Conservation (phyloP, 768 basidiomycete species). For the Boletus subparvulus region DNA sequence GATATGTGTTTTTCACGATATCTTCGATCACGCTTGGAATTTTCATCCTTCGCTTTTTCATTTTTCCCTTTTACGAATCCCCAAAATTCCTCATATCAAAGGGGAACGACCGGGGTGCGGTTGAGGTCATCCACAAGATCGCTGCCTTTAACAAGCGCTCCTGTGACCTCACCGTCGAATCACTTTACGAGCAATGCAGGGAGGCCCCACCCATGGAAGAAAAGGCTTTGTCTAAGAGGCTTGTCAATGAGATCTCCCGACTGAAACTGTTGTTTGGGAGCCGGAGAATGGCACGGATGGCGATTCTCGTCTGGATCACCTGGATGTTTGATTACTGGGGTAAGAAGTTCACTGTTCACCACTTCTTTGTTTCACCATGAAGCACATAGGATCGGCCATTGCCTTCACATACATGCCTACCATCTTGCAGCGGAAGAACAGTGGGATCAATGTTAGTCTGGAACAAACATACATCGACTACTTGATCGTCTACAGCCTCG, state of each 20-base stretch:
- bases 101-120: slow-evolving; percentile 13
- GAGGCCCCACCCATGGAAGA: neutral
- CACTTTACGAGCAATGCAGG: slow-evolving; percentile 6
- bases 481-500: slow-evolving; percentile 5
- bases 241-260: slow-evolving; percentile 7
- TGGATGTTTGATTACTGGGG: slow-evolving; percentile 18
- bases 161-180: slow-evolving; percentile 16
- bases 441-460: slow-evolving; percentile 3
- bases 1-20: slow-evolving; percentile 12
- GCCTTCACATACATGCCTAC: slow-evolving; percentile 3
- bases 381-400: neutral
- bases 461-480: slow-evolving; percentile 12
- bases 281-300: slow-evolving; percentile 10
- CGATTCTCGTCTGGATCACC: slow-evolving; percentile 10
- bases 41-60: slow-evolving; percentile 15
- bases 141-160: slow-evolving; percentile 10
- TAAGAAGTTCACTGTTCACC: neutral
- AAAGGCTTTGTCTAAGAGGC: neutral
- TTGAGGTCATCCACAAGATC: slow-evolving; percentile 15
- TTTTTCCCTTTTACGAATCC: slow-evolving; percentile 17
- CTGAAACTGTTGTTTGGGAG: slow-evolving; percentile 14
- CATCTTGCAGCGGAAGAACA: slow-evolving; percentile 16
- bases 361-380: neutral
- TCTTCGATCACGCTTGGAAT: slow-evolving; percentile 9
- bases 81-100: slow-evolving; percentile 15